These are phyloP conservation scores for Lavandula angustifolia DNA, from an alignment of 257 asterid species.

Conservation along the genomic window DNA sequence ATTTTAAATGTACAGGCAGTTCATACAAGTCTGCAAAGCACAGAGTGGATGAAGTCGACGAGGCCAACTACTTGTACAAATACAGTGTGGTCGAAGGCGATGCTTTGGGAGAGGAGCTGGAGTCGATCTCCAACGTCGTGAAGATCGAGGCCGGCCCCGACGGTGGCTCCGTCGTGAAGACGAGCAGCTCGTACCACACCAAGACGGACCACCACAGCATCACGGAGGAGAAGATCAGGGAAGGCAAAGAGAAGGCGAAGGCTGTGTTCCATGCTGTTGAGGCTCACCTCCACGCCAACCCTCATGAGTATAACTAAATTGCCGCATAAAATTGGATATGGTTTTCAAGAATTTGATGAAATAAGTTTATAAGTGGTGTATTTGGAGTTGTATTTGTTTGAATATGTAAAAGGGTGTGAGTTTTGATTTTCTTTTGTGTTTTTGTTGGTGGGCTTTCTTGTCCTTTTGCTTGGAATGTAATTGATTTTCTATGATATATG, in stretches of 20 bases:
- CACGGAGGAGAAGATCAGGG: conserved; percentile 40
- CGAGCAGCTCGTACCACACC: conserved; percentile 35
- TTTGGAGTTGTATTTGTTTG: not conserved
- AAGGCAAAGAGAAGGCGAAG: conserved; percentile 38
- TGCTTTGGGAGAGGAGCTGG: conserved; percentile 35
- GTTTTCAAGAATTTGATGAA: not conserved
- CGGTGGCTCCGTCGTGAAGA: conserved; percentile 53
- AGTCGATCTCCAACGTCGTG: conserved; percentile 37
- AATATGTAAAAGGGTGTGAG: not conserved
- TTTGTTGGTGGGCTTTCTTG: not conserved
- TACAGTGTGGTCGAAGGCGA: conserved; percentile 54
- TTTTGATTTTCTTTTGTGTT: too few species aligned
- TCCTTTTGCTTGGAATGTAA: not conserved
- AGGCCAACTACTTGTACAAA: conserved; percentile 34
- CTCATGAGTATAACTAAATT: conserved; percentile 31
- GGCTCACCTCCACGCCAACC: conserved; percentile 43
- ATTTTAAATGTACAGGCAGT: conserved; percentile 35
- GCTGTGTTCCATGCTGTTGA: conserved; percentile 42
- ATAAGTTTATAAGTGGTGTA: too few species aligned
- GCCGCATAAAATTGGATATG: rapidly evolving
- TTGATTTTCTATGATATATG: not conserved
- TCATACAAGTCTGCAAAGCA: conserved; percentile 47
- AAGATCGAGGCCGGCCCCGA: conserved; percentile 34
- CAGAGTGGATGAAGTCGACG: conserved; percentile 46
- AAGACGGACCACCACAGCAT: conserved; percentile 39